These are phyloP conservation scores for Skeletonema tropicum DNA, from an alignment of 108 stramenopile genomes.

Conservation along the genomic window DNA sequence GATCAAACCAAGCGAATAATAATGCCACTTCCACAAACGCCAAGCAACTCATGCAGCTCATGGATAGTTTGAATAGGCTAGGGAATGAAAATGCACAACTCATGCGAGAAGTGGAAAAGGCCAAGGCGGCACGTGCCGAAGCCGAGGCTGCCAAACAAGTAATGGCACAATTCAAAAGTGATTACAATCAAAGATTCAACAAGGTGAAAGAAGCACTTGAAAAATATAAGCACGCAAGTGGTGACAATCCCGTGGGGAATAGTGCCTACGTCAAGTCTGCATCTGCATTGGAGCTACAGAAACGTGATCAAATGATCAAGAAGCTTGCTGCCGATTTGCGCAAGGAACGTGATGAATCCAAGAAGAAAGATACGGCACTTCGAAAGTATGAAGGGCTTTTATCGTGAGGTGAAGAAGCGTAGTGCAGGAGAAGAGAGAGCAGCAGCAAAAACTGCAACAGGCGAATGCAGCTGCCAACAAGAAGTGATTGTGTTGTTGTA, in stretches of 20 bases:
- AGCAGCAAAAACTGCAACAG: conserved; percentile 51
- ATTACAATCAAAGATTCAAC: conserved; percentile 68
- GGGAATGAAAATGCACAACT: conserved; percentile 86
- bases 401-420: conserved; percentile 83
- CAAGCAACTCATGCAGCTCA: conserved; percentile 84
- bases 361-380: conserved; percentile 83
- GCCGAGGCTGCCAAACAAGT: conserved; percentile 73
- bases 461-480: conserved; percentile 18
- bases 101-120: conserved; percentile 81
- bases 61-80: conserved; percentile 84
- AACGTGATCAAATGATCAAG: conserved; percentile 79
- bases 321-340: conserved; percentile 76
- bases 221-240: conserved; percentile 54
- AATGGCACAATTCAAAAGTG: conserved; percentile 75
- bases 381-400: conserved; percentile 88
- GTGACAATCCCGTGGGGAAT: conserved; percentile 56
- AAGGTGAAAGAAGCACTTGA: conserved; percentile 73
- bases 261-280: conserved; percentile 49
- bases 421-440: conserved; percentile 83
- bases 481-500: not conserved
- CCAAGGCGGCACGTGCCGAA: conserved; percentile 74
- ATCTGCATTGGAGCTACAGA: conserved; percentile 56
- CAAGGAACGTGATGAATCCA: conserved; percentile 84
- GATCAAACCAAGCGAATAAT: conserved; percentile 11
- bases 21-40: conserved; percentile 53